Percentiles rank a stretch among this genome's conserved stretches.
These are phyloP conservation scores for Cubamyces sp. DNA, from an alignment of 768 basidiomycete genomes.

Conservation along the genomic window DNA sequence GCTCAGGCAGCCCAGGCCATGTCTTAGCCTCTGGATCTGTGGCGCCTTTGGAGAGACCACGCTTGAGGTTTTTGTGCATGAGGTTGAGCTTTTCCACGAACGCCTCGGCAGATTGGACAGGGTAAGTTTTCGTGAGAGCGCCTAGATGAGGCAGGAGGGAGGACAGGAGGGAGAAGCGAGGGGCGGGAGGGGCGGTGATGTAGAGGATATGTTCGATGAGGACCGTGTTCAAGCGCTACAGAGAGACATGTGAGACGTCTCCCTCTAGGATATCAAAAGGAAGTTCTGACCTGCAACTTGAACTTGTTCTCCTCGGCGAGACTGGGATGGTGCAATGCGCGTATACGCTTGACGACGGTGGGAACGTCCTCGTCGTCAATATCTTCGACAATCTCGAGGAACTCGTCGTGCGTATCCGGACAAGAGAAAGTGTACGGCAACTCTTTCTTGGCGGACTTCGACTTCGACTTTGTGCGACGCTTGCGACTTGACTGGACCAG, in stretches of 20 bases:
- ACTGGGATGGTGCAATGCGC: constrained; percentile 90
- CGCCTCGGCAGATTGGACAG: constrained; percentile 74
- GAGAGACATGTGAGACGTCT: neutral
- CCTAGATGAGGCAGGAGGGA: constrained; percentile 78
- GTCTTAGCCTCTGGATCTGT: constrained; percentile 68
- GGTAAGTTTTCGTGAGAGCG: constrained; percentile 79
- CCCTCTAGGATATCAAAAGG: neutral
- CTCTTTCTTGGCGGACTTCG: constrained; percentile 46
- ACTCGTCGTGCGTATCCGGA: constrained; percentile 79
- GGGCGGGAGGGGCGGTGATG: constrained; percentile 63
- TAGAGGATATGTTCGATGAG: constrained; percentile 90
- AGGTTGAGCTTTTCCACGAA: constrained; percentile 82
- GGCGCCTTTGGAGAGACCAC: constrained; percentile 76
- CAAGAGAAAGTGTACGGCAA: constrained; percentile 94
- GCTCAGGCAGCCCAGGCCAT: constrained; percentile 86
- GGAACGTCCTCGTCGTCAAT: constrained; percentile 75
- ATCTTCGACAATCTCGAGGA: constrained; percentile 78
- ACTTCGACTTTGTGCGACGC: constrained; percentile 39
- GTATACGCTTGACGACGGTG: constrained; percentile 86
- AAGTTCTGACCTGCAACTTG: constrained; percentile 79
- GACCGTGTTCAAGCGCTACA: constrained; percentile 70
- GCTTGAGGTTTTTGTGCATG: constrained; percentile 89
- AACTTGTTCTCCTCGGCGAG: constrained; percentile 89
- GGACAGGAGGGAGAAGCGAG: constrained; percentile 63
- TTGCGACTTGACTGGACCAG: constrained; percentile 41